A percentile compares a stretch with the other conserved stretches of the same genome.
Evolutionary conservation across 352 stramenopile genomes (phyloP).

Genomic region (Chrysophaeum taylorii): DNA sequence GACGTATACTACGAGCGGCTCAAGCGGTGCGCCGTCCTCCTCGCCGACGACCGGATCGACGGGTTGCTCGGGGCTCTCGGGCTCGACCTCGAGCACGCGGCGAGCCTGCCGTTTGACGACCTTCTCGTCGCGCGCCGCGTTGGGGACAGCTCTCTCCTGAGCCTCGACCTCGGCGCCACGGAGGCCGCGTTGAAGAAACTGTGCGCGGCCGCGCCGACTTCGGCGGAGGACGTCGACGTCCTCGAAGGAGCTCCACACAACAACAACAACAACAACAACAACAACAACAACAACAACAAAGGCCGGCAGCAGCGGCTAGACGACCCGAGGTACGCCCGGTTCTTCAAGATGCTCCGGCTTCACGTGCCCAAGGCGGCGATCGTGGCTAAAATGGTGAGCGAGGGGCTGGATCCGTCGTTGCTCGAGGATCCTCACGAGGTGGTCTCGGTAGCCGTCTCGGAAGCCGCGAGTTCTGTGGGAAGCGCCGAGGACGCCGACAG

Average conservation of each 20-base stretch:
- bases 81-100: background rate
- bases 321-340: conserved; percentile 39
- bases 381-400: conserved; percentile 45
- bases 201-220: too few species aligned
- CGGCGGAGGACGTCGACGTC: background rate
- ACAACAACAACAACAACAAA: conserved; percentile 37
- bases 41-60: background rate
- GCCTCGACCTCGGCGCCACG: too few species aligned
- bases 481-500: too few species aligned
- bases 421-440: conserved; percentile 54
- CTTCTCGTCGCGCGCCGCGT: too few species aligned
- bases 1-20: background rate
- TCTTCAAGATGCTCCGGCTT: conserved; percentile 37
- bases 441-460: conserved; percentile 50
- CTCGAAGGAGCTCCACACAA: too few species aligned
- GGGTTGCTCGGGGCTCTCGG: background rate
- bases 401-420: conserved; percentile 45
- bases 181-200: too few species aligned
- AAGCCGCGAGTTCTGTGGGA: too few species aligned
- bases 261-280: background rate
- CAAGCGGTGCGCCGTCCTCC: background rate
- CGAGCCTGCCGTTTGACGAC: background rate
- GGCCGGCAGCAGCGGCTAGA: too few species aligned
- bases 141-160: too few species aligned
- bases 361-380: conserved; percentile 47